Conservation (phyloP, 2,329 filamentous ascomycete species). For the Sphaerostilbella broomeana region DNA sequence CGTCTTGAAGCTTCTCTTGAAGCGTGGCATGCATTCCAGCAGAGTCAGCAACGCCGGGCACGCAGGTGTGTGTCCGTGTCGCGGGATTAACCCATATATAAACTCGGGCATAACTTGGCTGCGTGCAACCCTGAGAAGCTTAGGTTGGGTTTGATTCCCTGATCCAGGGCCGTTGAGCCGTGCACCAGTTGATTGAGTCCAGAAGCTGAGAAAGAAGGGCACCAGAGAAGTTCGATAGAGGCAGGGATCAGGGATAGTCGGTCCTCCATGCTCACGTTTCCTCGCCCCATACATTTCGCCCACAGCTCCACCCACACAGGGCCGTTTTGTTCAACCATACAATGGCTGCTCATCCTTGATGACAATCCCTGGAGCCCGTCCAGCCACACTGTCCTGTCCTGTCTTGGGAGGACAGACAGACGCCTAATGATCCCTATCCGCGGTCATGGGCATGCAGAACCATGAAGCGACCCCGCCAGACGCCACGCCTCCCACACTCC, state of each 20-base stretch:
- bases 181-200: slow-evolving; percentile 3
- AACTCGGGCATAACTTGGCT: no score
- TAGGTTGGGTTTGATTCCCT: no score
- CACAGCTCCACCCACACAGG: slow-evolving; percentile 12
- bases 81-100: neutral
- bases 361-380: slow-evolving; percentile 25
- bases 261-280: slow-evolving; percentile 15
- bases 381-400: slow-evolving; percentile 12
- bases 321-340: slow-evolving; percentile 19
- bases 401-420: no score
- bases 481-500: slow-evolving; percentile 6
- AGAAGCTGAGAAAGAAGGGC: slow-evolving; percentile 12
- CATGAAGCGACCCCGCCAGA: slow-evolving; percentile 8
- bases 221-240: slow-evolving; percentile 11
- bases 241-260: slow-evolving; percentile 10
- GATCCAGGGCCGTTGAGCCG: neutral
- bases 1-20: no score
- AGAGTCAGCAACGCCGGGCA: no score
- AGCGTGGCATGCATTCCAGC: no score
- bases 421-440: slow-evolving; percentile 17
- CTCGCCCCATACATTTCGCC: slow-evolving; percentile 17
- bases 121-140: no score
- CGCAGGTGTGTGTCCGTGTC: no score
- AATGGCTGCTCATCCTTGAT: slow-evolving; percentile 16
- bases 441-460: slow-evolving; percentile 14